These are phyloP conservation scores for Aristolochia fimbriata DNA, from an alignment of 164 flowering plant genomes.

Conservation along the genomic window DNA sequence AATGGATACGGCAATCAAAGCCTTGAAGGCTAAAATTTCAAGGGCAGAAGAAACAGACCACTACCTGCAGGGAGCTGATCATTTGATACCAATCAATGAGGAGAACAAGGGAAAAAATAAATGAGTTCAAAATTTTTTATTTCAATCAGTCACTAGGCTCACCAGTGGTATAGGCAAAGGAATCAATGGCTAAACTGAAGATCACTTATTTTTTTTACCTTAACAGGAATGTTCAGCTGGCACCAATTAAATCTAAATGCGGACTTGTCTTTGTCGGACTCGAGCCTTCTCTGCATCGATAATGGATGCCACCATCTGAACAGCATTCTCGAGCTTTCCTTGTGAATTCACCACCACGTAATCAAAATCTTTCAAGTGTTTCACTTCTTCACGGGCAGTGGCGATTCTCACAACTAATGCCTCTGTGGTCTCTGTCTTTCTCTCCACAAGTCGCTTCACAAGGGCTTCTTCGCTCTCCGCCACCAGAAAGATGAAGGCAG, in stretches of 20 bases:
- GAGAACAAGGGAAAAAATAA: no score
- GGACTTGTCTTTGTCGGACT: slow-evolving; percentile 44
- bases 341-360: slow-evolving; percentile 85
- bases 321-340: slow-evolving; percentile 65
- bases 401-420: slow-evolving; percentile 64
- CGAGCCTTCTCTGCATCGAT: slow-evolving; percentile 89
- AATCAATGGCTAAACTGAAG: no score
- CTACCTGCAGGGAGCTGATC: no score
- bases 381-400: slow-evolving; percentile 77
- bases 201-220: no score
- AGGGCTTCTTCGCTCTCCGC: slow-evolving; percentile 74
- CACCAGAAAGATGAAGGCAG: slow-evolving; percentile 62
- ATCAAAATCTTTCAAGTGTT: slow-evolving; percentile 58
- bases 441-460: slow-evolving; percentile 59
- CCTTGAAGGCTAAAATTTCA: no score
- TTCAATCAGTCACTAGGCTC: no score
- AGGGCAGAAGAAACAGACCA: no score
- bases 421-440: slow-evolving; percentile 69
- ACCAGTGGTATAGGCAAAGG: no score
- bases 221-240: no score
- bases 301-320: slow-evolving; percentile 55
- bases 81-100: no score
- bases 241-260: slow-evolving; percentile 14
- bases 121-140: no score
- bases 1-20: no score